Evolutionary conservation across 2,329 filamentous ascomycete genomes (phyloP).

Genomic region (Coniella vitis): DNA sequence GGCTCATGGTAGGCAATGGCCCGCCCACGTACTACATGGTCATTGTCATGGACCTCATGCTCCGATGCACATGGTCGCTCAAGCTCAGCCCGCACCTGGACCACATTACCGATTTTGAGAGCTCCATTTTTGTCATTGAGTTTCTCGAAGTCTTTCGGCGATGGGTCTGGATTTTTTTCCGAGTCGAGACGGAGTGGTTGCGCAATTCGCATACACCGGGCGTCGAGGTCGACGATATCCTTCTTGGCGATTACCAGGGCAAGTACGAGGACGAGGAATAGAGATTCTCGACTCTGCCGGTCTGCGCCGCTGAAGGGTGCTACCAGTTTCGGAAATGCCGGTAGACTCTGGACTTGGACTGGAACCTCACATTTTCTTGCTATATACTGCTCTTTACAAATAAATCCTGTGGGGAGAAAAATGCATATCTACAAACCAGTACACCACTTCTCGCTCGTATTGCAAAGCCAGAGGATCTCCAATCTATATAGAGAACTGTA

Average conservation of each 20-base stretch:
- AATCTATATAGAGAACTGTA: too few species aligned
- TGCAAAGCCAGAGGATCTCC: too few species aligned
- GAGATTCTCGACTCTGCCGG: neutral
- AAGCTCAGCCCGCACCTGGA: slow-evolving; percentile 79
- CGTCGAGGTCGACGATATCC: slow-evolving; percentile 60
- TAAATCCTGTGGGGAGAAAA: too few species aligned
- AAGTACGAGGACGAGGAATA: slow-evolving; percentile 50
- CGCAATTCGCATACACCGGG: slow-evolving; percentile 45
- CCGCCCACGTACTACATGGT: slow-evolving; percentile 75
- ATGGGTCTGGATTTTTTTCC: slow-evolving; percentile 97
- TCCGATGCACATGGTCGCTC: slow-evolving; percentile 86
- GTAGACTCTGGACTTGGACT: too few species aligned
- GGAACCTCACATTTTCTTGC: too few species aligned
- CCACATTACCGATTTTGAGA: slow-evolving; percentile 79
- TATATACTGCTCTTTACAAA: too few species aligned
- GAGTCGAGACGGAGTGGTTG: slow-evolving; percentile 90
- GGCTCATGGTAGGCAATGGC: slow-evolving; percentile 61
- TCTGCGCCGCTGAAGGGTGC: neutral
- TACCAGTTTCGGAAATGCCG: too few species aligned
- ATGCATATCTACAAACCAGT: too few species aligned
- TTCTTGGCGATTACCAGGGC: slow-evolving; percentile 64
- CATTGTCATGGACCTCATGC: slow-evolving; percentile 68
- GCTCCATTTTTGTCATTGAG: slow-evolving; percentile 82
- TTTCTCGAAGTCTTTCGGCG: slow-evolving; percentile 78
- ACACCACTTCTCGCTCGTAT: too few species aligned